Conservation (phyloP, 2,329 filamentous ascomycete genomes). For the Blastomyces parvus region DNA sequence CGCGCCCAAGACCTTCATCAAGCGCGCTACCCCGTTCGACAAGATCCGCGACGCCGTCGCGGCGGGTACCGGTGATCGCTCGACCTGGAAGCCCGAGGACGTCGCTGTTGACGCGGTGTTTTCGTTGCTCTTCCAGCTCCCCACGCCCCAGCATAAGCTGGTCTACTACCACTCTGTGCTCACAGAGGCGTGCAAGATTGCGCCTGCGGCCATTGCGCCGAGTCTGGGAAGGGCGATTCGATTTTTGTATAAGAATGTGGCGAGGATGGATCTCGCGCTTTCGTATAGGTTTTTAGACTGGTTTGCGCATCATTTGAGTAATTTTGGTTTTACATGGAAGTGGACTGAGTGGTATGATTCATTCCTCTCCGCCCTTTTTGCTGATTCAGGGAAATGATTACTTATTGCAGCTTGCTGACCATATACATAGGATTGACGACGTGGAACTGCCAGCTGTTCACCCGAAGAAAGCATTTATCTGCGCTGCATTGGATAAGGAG, state of each 20-base stretch:
- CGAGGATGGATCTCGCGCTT: slow-evolving; percentile 78
- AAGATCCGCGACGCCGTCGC: slow-evolving; percentile 55
- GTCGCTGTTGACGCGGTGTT: slow-evolving; percentile 96
- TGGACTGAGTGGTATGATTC: slow-evolving; percentile 79
- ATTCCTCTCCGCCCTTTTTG: background rate
- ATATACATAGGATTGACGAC: slow-evolving; percentile 57
- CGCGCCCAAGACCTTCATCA: slow-evolving; percentile 78
- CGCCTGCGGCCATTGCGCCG: slow-evolving; percentile 90
- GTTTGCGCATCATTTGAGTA: slow-evolving; percentile 96
- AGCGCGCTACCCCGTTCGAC: slow-evolving; percentile 87
- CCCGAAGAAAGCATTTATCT: slow-evolving; percentile 87
- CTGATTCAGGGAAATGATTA: background rate
- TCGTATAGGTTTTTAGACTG: slow-evolving; percentile 85
- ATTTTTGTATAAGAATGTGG: slow-evolving; percentile 73
- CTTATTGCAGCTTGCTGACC: slow-evolving; percentile 10
- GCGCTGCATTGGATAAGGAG: slow-evolving; percentile 87
- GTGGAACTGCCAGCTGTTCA: slow-evolving; percentile 66
- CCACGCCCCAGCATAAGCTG: slow-evolving; percentile 78
- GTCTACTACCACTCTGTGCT: slow-evolving; percentile 95
- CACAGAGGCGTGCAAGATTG: slow-evolving; percentile 91
- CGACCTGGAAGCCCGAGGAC: slow-evolving; percentile 96
- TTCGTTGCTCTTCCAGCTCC: slow-evolving; percentile 84
- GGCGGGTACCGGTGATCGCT: slow-evolving; percentile 47
- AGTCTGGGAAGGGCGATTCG: slow-evolving; percentile 88
- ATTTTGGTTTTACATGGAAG: slow-evolving; percentile 99